These are phyloP conservation scores for Neoscytalidium dimidiatum DNA, from an alignment of 2,329 filamentous ascomycete species.

Conservation along the genomic window DNA sequence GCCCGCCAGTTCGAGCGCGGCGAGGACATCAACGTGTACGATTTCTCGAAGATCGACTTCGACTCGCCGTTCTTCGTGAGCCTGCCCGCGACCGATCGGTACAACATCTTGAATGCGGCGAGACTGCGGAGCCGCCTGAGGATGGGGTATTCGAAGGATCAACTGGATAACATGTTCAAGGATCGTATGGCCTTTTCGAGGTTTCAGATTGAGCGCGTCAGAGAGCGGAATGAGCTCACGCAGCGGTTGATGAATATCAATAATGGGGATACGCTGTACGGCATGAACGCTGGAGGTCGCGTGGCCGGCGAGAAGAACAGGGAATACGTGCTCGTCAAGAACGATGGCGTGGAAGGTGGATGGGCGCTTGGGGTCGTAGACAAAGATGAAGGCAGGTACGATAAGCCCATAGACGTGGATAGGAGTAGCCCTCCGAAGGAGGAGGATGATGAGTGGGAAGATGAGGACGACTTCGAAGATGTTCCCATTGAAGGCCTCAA, in stretches of 20 bases:
- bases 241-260: constrained; percentile 93
- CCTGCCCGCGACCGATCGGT: constrained; percentile 83
- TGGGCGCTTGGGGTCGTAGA: constrained; percentile 95
- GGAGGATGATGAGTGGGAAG: constrained; percentile 63
- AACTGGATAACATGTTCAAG: constrained; percentile 94
- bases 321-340: constrained; percentile 95
- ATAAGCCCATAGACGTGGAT: constrained; percentile 93
- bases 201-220: constrained; percentile 94
- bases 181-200: constrained; percentile 95
- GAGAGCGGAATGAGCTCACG: constrained; percentile 89
- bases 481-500: constrained; percentile 90
- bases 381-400: constrained; percentile 75
- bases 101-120: constrained; percentile 96
- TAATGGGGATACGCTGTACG: constrained; percentile 37
- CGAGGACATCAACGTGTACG: constrained; percentile 83
- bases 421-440: constrained; percentile 52
- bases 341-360: constrained; percentile 90
- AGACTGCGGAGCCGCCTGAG: constrained; percentile 82
- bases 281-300: constrained; percentile 73
- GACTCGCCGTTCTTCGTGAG: constrained; percentile 94
- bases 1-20: constrained; percentile 88
- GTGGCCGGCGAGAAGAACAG: constrained; percentile 84
- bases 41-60: constrained; percentile 99
- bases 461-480: constrained; percentile 85
- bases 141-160: constrained; percentile 96